A percentile compares a stretch with the other conserved stretches of the same genome.
Evolutionary conservation across 768 basidiomycete species (phyloP).

Genomic region (Phlegmacium glaucopus): DNA sequence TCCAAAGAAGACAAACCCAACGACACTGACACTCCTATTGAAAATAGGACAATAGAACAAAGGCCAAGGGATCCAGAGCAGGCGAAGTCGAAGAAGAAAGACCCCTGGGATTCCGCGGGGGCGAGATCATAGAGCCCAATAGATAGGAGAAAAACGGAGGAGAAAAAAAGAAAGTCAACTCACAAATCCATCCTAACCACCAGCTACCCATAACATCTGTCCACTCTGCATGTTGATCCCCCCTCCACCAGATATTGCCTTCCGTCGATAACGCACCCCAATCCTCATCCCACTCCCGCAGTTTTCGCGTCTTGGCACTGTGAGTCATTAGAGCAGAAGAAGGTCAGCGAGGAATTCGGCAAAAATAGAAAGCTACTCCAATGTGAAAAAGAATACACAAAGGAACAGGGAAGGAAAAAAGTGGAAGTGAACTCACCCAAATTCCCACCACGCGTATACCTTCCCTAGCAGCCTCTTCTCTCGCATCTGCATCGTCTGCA

Average conservation of each 20-base stretch:
- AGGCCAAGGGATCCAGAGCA: too few relatives aligned
- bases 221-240: constrained; percentile 63
- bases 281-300: constrained; percentile 65
- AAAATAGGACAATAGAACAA: too few relatives aligned
- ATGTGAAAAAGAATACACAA: too few relatives aligned
- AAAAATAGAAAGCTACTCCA: too few relatives aligned
- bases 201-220: constrained; percentile 76
- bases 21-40: too few relatives aligned
- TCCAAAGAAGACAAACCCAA: too few relatives aligned
- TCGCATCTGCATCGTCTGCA: constrained; percentile 58
- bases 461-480: constrained; percentile 50
- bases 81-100: too few relatives aligned
- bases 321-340: not conserved
- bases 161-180: constrained; percentile 30
- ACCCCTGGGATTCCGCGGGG: too few relatives aligned
- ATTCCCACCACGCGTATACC: constrained; percentile 52
- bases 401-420: constrained; percentile 1
- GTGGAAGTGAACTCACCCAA: constrained; percentile 40
- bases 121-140: not conserved
- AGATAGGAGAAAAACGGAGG: not conserved
- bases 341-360: not conserved
- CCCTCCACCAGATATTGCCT: constrained; percentile 87
- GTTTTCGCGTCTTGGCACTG: constrained; percentile 49
- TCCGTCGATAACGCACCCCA: constrained; percentile 78
- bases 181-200: constrained; percentile 75